Percentiles rank a stretch among this genome's conserved stretches.
Conservation (phyloP, 2,329 filamentous ascomycete species). For the Xylariales sp. region DNA sequence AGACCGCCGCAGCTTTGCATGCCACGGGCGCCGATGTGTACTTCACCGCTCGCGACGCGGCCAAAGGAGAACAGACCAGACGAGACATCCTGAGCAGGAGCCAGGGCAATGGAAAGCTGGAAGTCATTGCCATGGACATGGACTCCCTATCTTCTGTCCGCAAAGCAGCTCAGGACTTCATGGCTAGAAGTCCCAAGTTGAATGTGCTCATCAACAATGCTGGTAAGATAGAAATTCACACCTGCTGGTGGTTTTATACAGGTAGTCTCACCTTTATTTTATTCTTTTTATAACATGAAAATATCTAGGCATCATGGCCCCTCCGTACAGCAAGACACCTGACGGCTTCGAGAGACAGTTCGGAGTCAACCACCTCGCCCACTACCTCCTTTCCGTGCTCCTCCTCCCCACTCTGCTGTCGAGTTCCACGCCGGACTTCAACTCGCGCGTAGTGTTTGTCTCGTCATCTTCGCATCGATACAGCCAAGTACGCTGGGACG, state of each 20-base stretch:
- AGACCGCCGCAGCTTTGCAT: constrained; percentile 10
- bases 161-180: constrained; percentile 9
- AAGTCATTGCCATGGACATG: constrained; percentile 12
- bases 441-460: constrained; percentile 39
- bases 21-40: constrained; percentile 12
- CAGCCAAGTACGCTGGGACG: constrained; percentile 26
- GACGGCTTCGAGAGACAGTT: constrained; percentile 15
- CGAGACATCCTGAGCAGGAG: constrained; percentile 8
- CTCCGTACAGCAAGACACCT: constrained; percentile 7
- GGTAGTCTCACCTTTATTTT: not conserved
- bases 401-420: constrained; percentile 8
- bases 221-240: constrained; percentile 3
- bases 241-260: not conserved
- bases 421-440: constrained; percentile 18
- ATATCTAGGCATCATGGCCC: not conserved
- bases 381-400: constrained; percentile 12
- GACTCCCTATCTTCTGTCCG: constrained; percentile 9
- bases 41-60: constrained; percentile 9
- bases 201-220: constrained; percentile 15
- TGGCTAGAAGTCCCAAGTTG: constrained; percentile 8
- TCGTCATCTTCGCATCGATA: constrained; percentile 34
- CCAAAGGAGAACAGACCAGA: constrained; percentile 8
- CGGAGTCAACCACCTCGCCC: constrained; percentile 11
- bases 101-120: constrained; percentile 9
- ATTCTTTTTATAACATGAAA: too few relatives aligned